Evolutionary conservation across 768 basidiomycete genomes (phyloP).

Genomic region (Suillus subluteus): DNA sequence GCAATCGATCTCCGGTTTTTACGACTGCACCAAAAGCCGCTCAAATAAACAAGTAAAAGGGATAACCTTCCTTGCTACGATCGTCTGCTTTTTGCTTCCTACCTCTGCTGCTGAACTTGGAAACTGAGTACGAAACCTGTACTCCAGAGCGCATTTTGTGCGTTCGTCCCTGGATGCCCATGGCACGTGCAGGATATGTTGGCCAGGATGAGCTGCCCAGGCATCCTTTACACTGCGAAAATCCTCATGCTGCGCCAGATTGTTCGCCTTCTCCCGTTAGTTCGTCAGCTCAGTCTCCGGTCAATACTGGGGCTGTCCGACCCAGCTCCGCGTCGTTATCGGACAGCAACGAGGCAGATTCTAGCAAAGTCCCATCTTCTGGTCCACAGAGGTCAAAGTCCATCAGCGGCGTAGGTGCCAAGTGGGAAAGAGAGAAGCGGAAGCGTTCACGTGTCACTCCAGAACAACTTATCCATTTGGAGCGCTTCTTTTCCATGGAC

Average conservation of each 20-base stretch:
- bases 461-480: conserved; percentile 77
- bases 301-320: conserved; percentile 23
- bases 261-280: conserved; percentile 30
- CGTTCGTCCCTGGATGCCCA: conserved; percentile 9
- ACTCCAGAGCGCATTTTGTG: background rate
- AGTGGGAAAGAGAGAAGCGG: conserved; percentile 57
- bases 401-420: conserved; percentile 26
- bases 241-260: conserved; percentile 25
- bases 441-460: conserved; percentile 81
- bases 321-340: conserved; percentile 29
- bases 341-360: conserved; percentile 34
- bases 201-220: conserved; percentile 23
- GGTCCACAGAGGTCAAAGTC: conserved; percentile 40
- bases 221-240: conserved; percentile 30
- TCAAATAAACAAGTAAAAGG: conserved; percentile 9
- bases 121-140: background rate
- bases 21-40: background rate
- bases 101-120: conserved; percentile 2
- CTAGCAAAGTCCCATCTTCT: conserved; percentile 36
- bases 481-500: conserved; percentile 68
- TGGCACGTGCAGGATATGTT: conserved; percentile 29
- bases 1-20: conserved; percentile 6
- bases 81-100: conserved; percentile 6
- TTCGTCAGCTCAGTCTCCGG: conserved; percentile 35
- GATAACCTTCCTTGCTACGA: conserved; percentile 1